phyloP scores from a whole-genome alignment of 371 early-diverging fungal genomes.

The Mucor racemosus region DNA sequence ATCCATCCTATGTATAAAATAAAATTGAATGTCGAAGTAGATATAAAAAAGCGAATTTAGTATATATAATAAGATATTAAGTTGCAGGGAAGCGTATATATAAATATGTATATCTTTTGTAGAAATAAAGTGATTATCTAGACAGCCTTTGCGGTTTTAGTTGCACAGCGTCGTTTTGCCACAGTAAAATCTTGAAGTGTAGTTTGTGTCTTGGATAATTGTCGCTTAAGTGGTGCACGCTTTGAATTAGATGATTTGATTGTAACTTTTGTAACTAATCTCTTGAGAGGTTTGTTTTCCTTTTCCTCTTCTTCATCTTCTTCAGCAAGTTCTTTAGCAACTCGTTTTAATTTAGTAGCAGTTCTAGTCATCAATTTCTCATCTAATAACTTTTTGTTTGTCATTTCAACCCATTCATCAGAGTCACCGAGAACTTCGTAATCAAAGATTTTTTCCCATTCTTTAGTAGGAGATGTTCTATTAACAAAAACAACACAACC shows the following conservation, averaged over 20 bases:
- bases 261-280: constrained; percentile 21
- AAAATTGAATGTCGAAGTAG: background rate
- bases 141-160: constrained; percentile 2
- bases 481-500: constrained; percentile 70
- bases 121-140: background rate
- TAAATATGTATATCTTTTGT: background rate
- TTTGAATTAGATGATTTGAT: constrained; percentile 19
- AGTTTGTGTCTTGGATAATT: constrained; percentile 23
- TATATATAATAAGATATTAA: background rate
- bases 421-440: constrained; percentile 83
- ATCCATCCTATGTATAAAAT: background rate
- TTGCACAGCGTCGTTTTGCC: constrained; percentile 13
- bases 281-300: constrained; percentile 29
- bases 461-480: constrained; percentile 64
- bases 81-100: background rate
- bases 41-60: background rate
- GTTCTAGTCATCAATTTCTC: constrained; percentile 27
- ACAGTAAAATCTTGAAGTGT: constrained; percentile 21
- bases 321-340: constrained; percentile 14
- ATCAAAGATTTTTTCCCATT: constrained; percentile 91
- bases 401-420: constrained; percentile 68
- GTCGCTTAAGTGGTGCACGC: constrained; percentile 17
- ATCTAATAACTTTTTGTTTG: constrained; percentile 21
- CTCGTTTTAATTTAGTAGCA: constrained; percentile 15
- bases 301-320: constrained; percentile 32